A percentile compares a stretch with the other conserved stretches of the same genome.
Evolutionary conservation across 345 rosid genomes (phyloP).

Genomic region (Rhodamnia argentea): DNA sequence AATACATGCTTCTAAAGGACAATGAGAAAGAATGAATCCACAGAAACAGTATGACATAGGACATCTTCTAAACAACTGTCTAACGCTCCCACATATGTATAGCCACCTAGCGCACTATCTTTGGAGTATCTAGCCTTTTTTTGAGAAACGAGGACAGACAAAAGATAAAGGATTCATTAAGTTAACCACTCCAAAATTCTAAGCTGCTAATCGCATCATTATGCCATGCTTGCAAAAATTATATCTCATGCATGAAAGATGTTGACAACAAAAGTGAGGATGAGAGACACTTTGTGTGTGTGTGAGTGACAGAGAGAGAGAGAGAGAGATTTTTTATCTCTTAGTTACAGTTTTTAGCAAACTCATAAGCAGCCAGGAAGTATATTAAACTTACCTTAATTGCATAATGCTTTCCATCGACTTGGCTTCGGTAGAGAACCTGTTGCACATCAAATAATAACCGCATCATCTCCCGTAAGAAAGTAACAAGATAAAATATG

Average conservation of each 20-base stretch:
- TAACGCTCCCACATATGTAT: background rate
- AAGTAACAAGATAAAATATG: background rate
- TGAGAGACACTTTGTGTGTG: background rate
- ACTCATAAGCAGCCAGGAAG: background rate
- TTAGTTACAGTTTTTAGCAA: background rate
- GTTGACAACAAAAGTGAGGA: background rate
- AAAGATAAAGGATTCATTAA: background rate
- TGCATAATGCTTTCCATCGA: slow-evolving; percentile 79
- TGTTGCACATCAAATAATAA: slow-evolving; percentile 19
- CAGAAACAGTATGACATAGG: background rate
- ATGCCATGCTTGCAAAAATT: background rate
- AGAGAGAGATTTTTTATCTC: background rate
- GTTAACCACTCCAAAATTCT: background rate
- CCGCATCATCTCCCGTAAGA: slow-evolving; percentile 1
- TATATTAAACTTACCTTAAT: slow-evolving; percentile 59
- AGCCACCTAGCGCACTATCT: background rate
- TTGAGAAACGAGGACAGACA: background rate
- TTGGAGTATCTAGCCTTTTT: background rate
- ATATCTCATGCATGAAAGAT: background rate
- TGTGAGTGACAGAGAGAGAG: background rate
- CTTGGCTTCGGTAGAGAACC: slow-evolving; percentile 74
- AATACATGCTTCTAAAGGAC: background rate
- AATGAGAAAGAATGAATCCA: background rate
- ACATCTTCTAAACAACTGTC: background rate
- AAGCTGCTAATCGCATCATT: background rate